phyloP scores from a whole-genome alignment of 1,284 basidiomycete genomes.

The Ceratobasidium papillatum region DNA sequence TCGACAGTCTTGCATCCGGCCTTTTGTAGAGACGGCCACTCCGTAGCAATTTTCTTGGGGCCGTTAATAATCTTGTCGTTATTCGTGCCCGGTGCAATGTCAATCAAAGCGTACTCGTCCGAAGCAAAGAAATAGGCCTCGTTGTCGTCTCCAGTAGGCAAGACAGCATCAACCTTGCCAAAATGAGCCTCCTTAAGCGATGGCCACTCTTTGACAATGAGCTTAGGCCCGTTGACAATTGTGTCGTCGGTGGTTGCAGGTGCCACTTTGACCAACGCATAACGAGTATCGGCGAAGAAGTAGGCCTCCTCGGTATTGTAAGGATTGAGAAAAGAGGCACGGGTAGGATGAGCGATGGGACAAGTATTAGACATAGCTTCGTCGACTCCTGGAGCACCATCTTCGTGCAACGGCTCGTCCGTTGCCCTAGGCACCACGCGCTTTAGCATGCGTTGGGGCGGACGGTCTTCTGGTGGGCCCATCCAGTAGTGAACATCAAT shows the following conservation, averaged over 20 bases:
- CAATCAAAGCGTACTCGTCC: conserved; percentile 2
- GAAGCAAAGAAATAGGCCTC: conserved; percentile 8
- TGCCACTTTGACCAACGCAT: background rate
- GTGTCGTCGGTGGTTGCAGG: conserved; percentile 4
- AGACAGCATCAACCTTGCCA: background rate
- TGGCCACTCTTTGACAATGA: background rate
- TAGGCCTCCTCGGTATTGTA: background rate
- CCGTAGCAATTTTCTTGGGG: conserved; percentile 3
- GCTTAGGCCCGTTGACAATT: background rate
- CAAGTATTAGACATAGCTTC: background rate
- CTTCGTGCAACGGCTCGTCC: background rate
- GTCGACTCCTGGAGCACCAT: background rate
- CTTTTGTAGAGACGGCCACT: background rate
- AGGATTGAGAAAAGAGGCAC: background rate
- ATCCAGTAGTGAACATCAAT: conserved; percentile 1
- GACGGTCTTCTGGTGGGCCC: background rate
- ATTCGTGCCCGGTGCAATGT: background rate
- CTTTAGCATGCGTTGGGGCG: background rate
- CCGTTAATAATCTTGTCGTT: conserved; percentile 24
- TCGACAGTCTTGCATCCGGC: background rate
- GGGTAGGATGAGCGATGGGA: background rate
- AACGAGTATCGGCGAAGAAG: conserved; percentile 16
- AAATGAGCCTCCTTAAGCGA: conserved; percentile 14
- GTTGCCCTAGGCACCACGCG: background rate
- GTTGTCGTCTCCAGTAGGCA: conserved; percentile 2